Evolutionary conservation across 805 yeast species (phyloP), one percentile per base, ranked within the genome.

Genomic region (Clavispora vitiphila): DNA sequence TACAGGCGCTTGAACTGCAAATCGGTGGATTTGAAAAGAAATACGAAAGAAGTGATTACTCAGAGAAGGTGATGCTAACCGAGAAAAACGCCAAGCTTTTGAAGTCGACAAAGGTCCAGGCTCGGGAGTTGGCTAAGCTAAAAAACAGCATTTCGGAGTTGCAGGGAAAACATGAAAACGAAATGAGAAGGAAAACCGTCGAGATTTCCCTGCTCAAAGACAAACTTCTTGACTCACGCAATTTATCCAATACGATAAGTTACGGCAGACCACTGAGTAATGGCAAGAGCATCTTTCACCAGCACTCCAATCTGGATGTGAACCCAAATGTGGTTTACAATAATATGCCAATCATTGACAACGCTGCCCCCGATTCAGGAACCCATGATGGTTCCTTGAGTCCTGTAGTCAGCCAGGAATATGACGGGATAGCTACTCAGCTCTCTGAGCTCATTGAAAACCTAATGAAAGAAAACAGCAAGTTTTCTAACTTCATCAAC

Each of bases 381-480:
- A 41, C 46, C 1, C 40, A 37, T 4, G 22, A 31, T 16, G 32
- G 19, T 6, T 10, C 39, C 5, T 15, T 38, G 20, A 14, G 34
- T 2, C 36, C 39, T n/a, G 38, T 53, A 1, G 41, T 60, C 6
- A 55, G 51, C 25, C 39, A 46, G 2, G 67, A 67, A 41, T 62
- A 64, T 43, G 69, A 61, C 34, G 54, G 53, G 8, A 57, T 65
- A 8, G 61, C 65, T 4, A 49, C 59, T 1, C 65, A 66, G 34
- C 49, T 67, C 32, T 60, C 68, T 8, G 59, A 58, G 8, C 53
- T 69, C 18, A 59, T 68, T 4, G 69, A 67, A 37, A 61, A 59
- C 38, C 55, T 69, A 36, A 54, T 65, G 38, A 44, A 50, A 5
- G 74, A 70, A 42, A 70, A 69, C 47, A 56, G 55, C 36, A 62